Evolutionary conservation across 2,329 filamentous ascomycete genomes (phyloP).

Genomic region (Aspergillaceae sp.): DNA sequence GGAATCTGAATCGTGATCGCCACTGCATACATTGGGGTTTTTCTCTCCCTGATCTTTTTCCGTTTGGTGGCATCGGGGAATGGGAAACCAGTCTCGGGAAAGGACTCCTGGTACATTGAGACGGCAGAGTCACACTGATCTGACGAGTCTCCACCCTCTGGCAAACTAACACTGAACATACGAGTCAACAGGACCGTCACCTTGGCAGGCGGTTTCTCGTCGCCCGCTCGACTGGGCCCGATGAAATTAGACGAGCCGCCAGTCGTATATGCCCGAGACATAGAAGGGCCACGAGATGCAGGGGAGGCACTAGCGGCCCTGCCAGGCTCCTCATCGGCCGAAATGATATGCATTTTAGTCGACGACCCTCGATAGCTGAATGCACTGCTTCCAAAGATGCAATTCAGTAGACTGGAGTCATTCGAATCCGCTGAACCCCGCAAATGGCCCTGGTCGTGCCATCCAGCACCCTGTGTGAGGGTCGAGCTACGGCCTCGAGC

Average conservation of each 20-base stretch:
- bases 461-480: constrained; percentile 26
- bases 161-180: constrained; percentile 50
- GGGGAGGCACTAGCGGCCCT: constrained; percentile 18
- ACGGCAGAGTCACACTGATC: constrained; percentile 26
- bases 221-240: constrained; percentile 14
- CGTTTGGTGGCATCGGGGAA: constrained; percentile 33
- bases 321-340: constrained; percentile 29
- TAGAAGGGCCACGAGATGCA: constrained; percentile 21
- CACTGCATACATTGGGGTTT: constrained; percentile 52
- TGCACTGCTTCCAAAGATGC: constrained; percentile 52
- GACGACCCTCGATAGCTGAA: constrained; percentile 52
- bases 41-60: constrained; percentile 43
- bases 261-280: constrained; percentile 32
- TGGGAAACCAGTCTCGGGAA: constrained; percentile 28
- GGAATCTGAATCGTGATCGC: constrained; percentile 50
- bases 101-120: constrained; percentile 24
- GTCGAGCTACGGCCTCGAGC: constrained; percentile 40
- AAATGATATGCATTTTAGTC: constrained; percentile 53
- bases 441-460: constrained; percentile 27
- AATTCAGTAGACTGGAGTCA: constrained; percentile 47
- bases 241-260: constrained; percentile 24
- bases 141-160: constrained; percentile 34
- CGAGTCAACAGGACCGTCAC: constrained; percentile 50
- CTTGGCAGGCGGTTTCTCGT: constrained; percentile 36
- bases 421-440: constrained; percentile 40